Conservation (phyloP, 345 rosid species). For the Hibiscus trionum region DNA sequence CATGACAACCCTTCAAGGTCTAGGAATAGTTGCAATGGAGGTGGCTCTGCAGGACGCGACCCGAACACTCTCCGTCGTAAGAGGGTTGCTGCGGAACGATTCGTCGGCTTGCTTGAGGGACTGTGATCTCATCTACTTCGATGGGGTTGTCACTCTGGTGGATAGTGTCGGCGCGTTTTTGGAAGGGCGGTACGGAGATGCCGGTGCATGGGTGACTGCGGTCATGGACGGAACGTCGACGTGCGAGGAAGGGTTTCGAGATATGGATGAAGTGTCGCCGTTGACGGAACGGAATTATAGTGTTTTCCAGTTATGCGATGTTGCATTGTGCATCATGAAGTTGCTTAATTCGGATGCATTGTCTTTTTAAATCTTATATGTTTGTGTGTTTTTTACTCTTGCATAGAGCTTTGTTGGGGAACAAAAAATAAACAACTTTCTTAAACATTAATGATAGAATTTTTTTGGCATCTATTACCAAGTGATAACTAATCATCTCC, state of each 20-base stretch:
- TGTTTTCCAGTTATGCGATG: slow-evolving; percentile 42
- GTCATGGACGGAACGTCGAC: slow-evolving; percentile 43
- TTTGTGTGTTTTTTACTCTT: neutral
- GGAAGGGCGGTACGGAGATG: slow-evolving; percentile 23
- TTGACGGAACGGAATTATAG: slow-evolving; percentile 34
- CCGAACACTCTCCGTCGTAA: slow-evolving; percentile 31
- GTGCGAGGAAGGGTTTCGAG: slow-evolving; percentile 49
- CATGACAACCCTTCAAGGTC: slow-evolving; percentile 40
- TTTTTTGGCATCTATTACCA: too few relatives aligned
- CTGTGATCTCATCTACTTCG: slow-evolving; percentile 39
- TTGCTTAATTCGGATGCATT: slow-evolving; percentile 13
- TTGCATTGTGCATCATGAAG: slow-evolving; percentile 41
- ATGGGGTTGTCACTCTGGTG: slow-evolving; percentile 30
- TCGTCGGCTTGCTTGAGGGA: slow-evolving; percentile 34
- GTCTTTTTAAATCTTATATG: neutral
- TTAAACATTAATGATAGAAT: too few relatives aligned
- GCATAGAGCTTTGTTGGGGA: neutral
- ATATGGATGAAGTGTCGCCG: slow-evolving; percentile 37
- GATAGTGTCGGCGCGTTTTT: slow-evolving; percentile 38
- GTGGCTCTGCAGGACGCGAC: slow-evolving; percentile 53
- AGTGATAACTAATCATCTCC: too few relatives aligned
- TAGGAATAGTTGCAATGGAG: slow-evolving; percentile 44
- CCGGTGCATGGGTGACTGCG: slow-evolving; percentile 33
- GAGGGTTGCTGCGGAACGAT: slow-evolving; percentile 21
- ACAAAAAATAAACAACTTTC: neutral